Conservation (phyloP, 192 early-diverging fungal genomes). For the Umbelopsis vinacea region DNA sequence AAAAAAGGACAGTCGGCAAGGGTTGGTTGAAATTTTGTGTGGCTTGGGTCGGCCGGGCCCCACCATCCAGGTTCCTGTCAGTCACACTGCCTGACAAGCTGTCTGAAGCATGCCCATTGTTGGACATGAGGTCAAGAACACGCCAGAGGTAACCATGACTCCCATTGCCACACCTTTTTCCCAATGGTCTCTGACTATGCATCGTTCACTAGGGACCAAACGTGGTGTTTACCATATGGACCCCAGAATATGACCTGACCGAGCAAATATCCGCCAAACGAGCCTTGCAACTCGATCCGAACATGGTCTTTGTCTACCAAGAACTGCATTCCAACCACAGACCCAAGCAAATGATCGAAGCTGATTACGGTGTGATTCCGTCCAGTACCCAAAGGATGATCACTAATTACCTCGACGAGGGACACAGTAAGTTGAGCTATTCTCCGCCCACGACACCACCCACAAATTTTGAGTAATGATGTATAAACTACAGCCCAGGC, state of each 20-base stretch:
- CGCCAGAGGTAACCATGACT: neutral
- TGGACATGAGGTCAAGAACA: constrained; percentile 11
- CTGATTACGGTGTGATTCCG: neutral
- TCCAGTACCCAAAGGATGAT: neutral
- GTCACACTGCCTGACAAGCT: neutral
- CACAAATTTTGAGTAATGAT: neutral
- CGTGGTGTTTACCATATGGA: neutral
- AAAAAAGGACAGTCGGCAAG: neutral
- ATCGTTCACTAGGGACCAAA: neutral
- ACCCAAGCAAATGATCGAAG: neutral
- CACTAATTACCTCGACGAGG: neutral
- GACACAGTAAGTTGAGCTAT: neutral
- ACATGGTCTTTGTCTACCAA: neutral
- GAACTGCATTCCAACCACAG: neutral
- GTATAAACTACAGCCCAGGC: neutral
- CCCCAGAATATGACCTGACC: constrained; percentile 2
- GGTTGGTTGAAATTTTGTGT: neutral
- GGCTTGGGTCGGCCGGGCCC: constrained; percentile 11
- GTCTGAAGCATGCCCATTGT: constrained; percentile 16
- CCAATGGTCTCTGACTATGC: neutral
- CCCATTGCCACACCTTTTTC: neutral
- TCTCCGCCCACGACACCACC: neutral
- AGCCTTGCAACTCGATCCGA: neutral
- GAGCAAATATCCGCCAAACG: neutral
- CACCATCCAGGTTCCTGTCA: neutral